phyloP scores from a whole-genome alignment of 1,284 basidiomycete species.

The Trametes polyzona region DNA sequence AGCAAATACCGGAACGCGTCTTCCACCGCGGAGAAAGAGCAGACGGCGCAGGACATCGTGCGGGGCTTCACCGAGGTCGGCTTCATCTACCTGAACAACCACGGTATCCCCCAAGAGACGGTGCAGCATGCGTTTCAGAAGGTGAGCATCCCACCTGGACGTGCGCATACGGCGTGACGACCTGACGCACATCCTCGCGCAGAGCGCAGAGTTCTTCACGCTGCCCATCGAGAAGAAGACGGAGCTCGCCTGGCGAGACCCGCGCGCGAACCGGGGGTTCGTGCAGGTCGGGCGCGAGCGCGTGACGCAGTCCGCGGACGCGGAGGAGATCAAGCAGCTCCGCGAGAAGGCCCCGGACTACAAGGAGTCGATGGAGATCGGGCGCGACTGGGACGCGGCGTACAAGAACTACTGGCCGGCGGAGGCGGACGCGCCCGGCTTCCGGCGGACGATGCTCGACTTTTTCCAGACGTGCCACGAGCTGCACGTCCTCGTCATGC shows the following conservation, averaged over 20 bases:
- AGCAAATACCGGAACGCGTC: conserved; percentile 60
- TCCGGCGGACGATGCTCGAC: conserved; percentile 71
- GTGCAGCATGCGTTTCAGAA: conserved; percentile 64
- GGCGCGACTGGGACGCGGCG: conserved; percentile 73
- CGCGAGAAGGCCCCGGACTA: conserved; percentile 75
- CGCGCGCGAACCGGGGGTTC: conserved; percentile 83
- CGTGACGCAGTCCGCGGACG: conserved; percentile 73
- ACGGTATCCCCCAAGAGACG: conserved; percentile 60
- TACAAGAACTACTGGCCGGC: conserved; percentile 84
- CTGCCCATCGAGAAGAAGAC: conserved; percentile 69
- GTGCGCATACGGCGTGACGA: neutral
- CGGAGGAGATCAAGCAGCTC: conserved; percentile 73
- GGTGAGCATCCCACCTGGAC: conserved; percentile 41
- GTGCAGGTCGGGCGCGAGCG: conserved; percentile 80
- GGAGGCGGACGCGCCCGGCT: conserved; percentile 63
- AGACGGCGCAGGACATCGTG: conserved; percentile 71
- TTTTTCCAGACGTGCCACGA: conserved; percentile 82
- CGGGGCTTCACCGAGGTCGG: conserved; percentile 78
- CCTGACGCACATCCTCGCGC: neutral
- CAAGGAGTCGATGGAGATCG: conserved; percentile 88
- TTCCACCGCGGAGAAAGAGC: conserved; percentile 57
- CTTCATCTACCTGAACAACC: conserved; percentile 73
- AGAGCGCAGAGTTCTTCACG: conserved; percentile 78
- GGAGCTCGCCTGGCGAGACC: conserved; percentile 77
- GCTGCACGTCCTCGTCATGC: conserved; percentile 77